Base-by-base conservation (phyloP, 805 yeast species). In the Pichia sporocuriosa region DNA sequence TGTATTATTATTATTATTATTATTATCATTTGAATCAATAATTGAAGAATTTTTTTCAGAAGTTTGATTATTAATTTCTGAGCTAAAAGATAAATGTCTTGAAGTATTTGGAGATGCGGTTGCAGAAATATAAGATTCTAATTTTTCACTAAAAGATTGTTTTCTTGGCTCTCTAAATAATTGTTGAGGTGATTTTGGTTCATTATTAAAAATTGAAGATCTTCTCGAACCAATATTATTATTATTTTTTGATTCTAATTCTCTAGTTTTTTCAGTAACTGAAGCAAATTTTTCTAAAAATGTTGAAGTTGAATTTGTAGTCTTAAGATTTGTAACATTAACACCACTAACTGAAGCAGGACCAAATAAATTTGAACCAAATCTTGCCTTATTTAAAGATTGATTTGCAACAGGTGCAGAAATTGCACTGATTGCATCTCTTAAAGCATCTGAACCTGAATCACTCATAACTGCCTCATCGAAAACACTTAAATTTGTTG, bases 251-350 rank as follows among this genome's bases (percentile, higher is more conserved):
- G 49, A 43, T 50, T 79, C 85, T 34, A 79, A 67, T 49, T 80
- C 87, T 52, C 82, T 67, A 0, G 87, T 80, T 36, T 82, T 81
- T 43, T 80, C 85, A 6, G 83, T 81, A 15, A 80, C 81, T 2
- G 77, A 65, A 6, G 81, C 66, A 53, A 80, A 80, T 59, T 78
- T 79, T 47, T 76, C 80, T 47, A 80, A 62, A 52, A 80, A 80
- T 37, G 74, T 66, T 16, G 68, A 63, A 7, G 39, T 40, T 16
- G 42, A 23, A 21, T 47, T 40, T 4, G 58, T 31, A 25, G 49
- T 19, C 28, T 54, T 53, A 26, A 59, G 45, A 54, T 48, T 43
- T 53, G 62, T 38, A 42, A 52, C 60, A 23, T 69, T 70, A 2
- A 72, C 72, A 11, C 62, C 64, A 40, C 77, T 70, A 28, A 79